Evolutionary conservation across 208 protist species (phyloP), one percentile per base, ranked within the genome.

Genomic region (Leishmania mexicana): DNA sequence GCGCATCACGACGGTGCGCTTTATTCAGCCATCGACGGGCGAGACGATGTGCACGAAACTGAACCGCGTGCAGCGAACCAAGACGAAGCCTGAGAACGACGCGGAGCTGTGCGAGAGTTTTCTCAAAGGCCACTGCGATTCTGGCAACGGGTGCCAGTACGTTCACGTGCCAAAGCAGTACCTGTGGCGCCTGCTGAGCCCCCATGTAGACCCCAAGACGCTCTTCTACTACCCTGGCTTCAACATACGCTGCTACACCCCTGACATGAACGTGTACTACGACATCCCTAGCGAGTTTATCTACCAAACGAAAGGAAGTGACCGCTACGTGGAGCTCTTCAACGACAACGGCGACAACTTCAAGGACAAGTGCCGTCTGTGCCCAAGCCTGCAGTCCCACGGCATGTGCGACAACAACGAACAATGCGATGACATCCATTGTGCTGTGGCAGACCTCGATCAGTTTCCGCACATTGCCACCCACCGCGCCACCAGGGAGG

Each of bases 261-360:
- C 88, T 5, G 84, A 90, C 77, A 93, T 94, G 87, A 88, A 86
- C 47, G 77, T 82, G 3, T 96, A 94, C 85, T 96, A 92, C 80
- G 84, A 86, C n/a, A 95, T 96, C 53, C 91, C 88, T 2, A 93
- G 90, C 83, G 83, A 93, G 78, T 90, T 85, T 76, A 80, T 96
- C 45, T 90, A 87, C 76, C 76, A 86, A 35, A 96, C 93, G 6
- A 72, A 80, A 49, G 93, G 91, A 31, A 93, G 91, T 64, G 84
- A 86, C 47, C 85, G 87, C 67, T 96, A 95, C 85, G 83, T 96
- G 11, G 87, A 87, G 71, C 87, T 93, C 54, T 91, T 91, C 84
- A 96, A 96, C 84, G 89, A 93, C 74, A 87, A 93, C 82, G 93
- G 93, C 58, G 87, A 91, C 79, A 95, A 95, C 83, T 96, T 94